Conservation (phyloP, 2,329 filamentous ascomycete genomes). For the Colletotrichum lupini region DNA sequence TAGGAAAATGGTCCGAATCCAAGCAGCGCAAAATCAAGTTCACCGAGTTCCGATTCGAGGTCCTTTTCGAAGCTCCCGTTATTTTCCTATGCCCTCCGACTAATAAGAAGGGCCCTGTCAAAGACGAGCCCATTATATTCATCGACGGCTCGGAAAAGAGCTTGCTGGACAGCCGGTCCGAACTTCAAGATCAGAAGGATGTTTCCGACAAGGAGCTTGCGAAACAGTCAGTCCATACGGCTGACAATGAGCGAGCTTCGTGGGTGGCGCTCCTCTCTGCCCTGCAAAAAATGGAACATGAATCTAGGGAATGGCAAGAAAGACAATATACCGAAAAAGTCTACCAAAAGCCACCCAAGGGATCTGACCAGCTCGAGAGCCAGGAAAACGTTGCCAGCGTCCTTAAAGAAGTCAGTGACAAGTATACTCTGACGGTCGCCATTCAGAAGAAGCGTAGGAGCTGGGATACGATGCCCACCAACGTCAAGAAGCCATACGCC, state of each 20-base stretch:
- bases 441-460: constrained; percentile 58
- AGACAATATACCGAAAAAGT: constrained; percentile 41
- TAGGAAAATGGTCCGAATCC: constrained; percentile 56
- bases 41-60: constrained; percentile 60
- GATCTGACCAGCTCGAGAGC: neutral
- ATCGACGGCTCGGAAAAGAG: constrained; percentile 53
- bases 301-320: constrained; percentile 59
- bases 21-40: constrained; percentile 53
- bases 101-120: constrained; percentile 52
- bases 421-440: constrained; percentile 57
- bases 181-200: constrained; percentile 24
- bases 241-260: constrained; percentile 66
- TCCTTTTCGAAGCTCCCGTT: constrained; percentile 60
- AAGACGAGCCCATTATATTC: constrained; percentile 44
- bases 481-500: constrained; percentile 60
- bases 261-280: constrained; percentile 64
- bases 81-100: constrained; percentile 59
- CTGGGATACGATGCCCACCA: constrained; percentile 64
- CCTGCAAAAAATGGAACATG: constrained; percentile 60
- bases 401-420: constrained; percentile 26
- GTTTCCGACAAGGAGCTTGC: constrained; percentile 37
- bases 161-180: constrained; percentile 47
- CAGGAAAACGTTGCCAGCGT: neutral
- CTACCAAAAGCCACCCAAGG: constrained; percentile 11
- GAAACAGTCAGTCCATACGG: constrained; percentile 56